Base-by-base conservation (phyloP, 768 basidiomycete species). In the Leucocoprinus sp. region DNA sequence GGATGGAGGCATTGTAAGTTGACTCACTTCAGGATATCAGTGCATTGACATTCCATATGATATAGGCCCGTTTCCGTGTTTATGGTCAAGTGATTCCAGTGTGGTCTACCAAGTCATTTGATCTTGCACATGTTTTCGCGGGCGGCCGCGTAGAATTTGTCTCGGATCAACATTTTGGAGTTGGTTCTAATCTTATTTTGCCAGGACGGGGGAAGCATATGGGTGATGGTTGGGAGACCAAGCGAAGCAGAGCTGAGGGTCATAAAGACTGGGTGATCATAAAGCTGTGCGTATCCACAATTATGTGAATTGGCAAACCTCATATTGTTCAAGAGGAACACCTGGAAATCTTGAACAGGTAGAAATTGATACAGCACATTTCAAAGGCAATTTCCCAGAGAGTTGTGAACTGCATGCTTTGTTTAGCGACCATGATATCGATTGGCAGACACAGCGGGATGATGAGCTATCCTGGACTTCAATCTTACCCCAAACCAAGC, bases 151-250 rank as follows among this genome's bases (percentile, higher is more conserved):
- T 93, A 42, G 80, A 91, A 28, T 77, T 72, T 43, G 83, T 81
- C 17, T 95, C 91, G 34, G 91, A 99, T 64, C 92, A 97, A 58
- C 95, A 99, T 66, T 99, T 88, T 55, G 93, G 93, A 17, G 76
- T 86, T 8, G 95, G 93, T 3, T 76, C 82, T 3, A 98, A 99
- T 61, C 67, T 99, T 50, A 79, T 97, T 37, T 69, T 96, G 29
- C 93, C 95, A 1, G 95, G 95, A 22, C 67, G 93, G 62, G 95
- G 89, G 21, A 82, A 81, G 58, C 84, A 95, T 56, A 99, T 99
- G 92, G 82, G 93, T 4, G 93, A 96, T 58, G 96, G 96, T 3
- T 99, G 96, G 96, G 96, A 99, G 65, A 98, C 95, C 2, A 91
- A 86, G 60, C 74, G 96, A 50, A 93, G 86, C 56, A 73, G 89